These are phyloP conservation scores for Coriolopsis trogii DNA, from an alignment of 1,284 basidiomycete species.

Conservation along the genomic window DNA sequence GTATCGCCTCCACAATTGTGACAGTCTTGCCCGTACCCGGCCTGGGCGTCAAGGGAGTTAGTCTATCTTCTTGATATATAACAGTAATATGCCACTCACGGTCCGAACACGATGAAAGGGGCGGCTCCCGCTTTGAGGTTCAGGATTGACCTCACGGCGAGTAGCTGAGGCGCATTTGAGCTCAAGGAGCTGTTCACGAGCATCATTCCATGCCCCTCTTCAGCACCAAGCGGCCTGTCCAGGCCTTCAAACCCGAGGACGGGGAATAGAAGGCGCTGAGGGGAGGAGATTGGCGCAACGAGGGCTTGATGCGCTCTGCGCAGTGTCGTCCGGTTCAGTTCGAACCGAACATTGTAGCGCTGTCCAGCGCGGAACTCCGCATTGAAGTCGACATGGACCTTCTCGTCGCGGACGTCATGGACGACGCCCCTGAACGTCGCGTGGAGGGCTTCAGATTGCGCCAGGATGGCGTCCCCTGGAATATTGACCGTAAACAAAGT, in stretches of 20 bases:
- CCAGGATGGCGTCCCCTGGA: slow-evolving; percentile 56
- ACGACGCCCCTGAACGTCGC: slow-evolving; percentile 66
- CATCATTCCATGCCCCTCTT: slow-evolving; percentile 18
- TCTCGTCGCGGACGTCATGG: slow-evolving; percentile 49
- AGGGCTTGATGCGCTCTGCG: slow-evolving; percentile 62
- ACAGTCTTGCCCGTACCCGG: slow-evolving; percentile 74
- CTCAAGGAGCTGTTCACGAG: slow-evolving; percentile 48
- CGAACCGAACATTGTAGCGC: slow-evolving; percentile 56
- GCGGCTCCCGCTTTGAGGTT: slow-evolving; percentile 45
- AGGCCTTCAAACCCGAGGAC: slow-evolving; percentile 30
- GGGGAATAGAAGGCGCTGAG: slow-evolving; percentile 48
- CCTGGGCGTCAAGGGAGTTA: slow-evolving; percentile 32
- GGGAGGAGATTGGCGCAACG: slow-evolving; percentile 39
- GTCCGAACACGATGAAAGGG: slow-evolving; percentile 60
- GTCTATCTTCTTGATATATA: too few relatives aligned
- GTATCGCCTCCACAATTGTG: slow-evolving; percentile 68
- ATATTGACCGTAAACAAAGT: not conserved
- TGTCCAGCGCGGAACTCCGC: slow-evolving; percentile 42
- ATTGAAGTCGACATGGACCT: slow-evolving; percentile 59
- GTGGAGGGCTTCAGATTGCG: slow-evolving; percentile 45
- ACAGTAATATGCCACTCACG: slow-evolving; percentile 56
- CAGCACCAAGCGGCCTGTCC: slow-evolving; percentile 12
- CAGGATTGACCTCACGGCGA: slow-evolving; percentile 57
- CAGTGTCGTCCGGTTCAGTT: slow-evolving; percentile 55
- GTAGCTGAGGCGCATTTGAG: slow-evolving; percentile 52